Conservation (phyloP, 192 early-diverging fungal species). For the Dimargaris xerosporica region DNA sequence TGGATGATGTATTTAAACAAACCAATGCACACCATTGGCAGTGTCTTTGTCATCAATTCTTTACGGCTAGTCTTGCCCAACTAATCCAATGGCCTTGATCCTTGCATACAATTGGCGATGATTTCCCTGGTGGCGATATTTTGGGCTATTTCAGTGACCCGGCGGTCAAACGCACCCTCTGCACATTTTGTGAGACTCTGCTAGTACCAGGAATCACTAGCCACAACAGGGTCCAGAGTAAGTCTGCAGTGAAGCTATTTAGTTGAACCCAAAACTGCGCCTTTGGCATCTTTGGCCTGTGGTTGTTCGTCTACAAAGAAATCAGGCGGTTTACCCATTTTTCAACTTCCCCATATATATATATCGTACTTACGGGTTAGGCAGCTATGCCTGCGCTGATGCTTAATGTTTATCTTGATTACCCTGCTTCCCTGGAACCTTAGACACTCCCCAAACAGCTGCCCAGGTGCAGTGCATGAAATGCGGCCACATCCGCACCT, state of each 20-base stretch:
- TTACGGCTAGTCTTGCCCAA: too few relatives aligned
- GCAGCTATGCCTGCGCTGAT: background rate
- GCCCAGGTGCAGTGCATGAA: too few relatives aligned
- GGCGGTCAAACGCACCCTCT: conserved; percentile 33
- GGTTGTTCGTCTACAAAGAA: background rate
- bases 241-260: background rate
- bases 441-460: too few relatives aligned
- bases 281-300: background rate
- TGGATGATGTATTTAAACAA: background rate
- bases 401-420: too few relatives aligned
- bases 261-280: background rate
- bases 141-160: conserved; percentile 27
- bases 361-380: background rate
- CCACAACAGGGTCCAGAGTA: background rate
- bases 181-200: conserved; percentile 35
- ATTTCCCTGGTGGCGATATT: background rate
- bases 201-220: conserved; percentile 33
- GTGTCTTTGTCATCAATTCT: background rate
- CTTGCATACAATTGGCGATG: too few relatives aligned
- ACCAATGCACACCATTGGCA: background rate
- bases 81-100: too few relatives aligned
- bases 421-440: too few relatives aligned
- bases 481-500: too few relatives aligned
- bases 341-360: background rate
- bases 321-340: background rate